Evolutionary conservation across 257 asterid species (phyloP).

Genomic region (Petunia axillaris): DNA sequence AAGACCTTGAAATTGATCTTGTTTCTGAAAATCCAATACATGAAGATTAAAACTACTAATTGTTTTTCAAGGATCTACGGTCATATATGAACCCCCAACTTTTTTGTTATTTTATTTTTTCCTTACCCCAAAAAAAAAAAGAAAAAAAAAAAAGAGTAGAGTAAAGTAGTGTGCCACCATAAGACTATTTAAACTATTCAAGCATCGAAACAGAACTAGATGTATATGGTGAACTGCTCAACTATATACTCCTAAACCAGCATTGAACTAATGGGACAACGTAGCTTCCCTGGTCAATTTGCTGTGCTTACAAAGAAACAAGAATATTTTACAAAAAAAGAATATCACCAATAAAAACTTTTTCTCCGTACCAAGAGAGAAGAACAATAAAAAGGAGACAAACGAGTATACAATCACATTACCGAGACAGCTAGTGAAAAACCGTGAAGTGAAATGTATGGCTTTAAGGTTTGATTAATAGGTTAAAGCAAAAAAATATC

Average conservation of each 20-base stretch:
- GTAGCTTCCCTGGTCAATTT: neutral
- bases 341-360: neutral
- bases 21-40: neutral
- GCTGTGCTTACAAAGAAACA: neutral
- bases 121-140: neutral
- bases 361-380: too few relatives aligned
- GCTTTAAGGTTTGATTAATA: neutral
- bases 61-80: neutral
- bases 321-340: neutral
- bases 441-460: too few relatives aligned
- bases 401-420: neutral
- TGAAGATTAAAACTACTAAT: neutral
- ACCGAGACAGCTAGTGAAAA: neutral
- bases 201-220: neutral
- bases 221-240: slow-evolving; percentile 16
- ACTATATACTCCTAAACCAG: neutral
- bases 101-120: neutral
- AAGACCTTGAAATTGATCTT: neutral
- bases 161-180: neutral
- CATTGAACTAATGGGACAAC: neutral
- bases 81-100: neutral
- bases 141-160: neutral
- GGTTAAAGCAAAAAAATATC: neutral
- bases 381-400: neutral
- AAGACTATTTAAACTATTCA: neutral